Evolutionary conservation across 257 asterid genomes (phyloP), one percentile per base, ranked within the genome.

Genomic region (Rubia yunnanensis): DNA sequence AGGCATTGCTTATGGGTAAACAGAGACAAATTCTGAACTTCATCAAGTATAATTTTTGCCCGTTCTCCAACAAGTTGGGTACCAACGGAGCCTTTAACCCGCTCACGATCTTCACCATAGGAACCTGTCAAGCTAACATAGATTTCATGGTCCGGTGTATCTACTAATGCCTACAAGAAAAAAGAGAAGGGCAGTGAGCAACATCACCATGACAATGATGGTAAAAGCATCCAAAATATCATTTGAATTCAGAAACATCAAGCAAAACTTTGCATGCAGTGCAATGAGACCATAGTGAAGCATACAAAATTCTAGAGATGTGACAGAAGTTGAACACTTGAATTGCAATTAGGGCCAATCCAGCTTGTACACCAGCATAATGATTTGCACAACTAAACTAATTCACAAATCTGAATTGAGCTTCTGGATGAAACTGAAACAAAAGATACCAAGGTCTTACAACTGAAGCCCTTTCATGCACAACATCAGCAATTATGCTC

Each of bases 41-140:
- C 97, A 77, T 90, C 95, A 78, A 94, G 79, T 60, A 94, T 88
- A 75, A 94, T 85, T 74, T 88, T 78, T 28, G 95, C 97, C 69
- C 99, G 83, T 81, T 94, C 99, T 60, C 97, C 95, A 65, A 88
- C 72, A 35, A 90, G 95, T 72, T 94, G 95, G 65, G 97, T 88
- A 75, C 96, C 95, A 75, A 94, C 99, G 63, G 89, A 79, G 74
- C 99, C 99, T 80, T 76, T 90, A 60, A 73, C 89, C 54, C 86
- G 81, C 55, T 94, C 96, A 63, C 76, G 67, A 63, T 77, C 82
- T 72, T 84, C 91, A 52, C 84, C 81, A 72, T 83, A 94, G 87
- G 90, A 80, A 84, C 91, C 85, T 60, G 96, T 85, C 75, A 94
- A 81, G 68, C 85, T 84, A 77, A 73, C 78, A 66, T 86, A 94